A percentile compares a stretch with the other conserved stretches of the same genome.
Conservation (phyloP, 306 rosid genomes). For the Oxytropis ochrocephala region DNA sequence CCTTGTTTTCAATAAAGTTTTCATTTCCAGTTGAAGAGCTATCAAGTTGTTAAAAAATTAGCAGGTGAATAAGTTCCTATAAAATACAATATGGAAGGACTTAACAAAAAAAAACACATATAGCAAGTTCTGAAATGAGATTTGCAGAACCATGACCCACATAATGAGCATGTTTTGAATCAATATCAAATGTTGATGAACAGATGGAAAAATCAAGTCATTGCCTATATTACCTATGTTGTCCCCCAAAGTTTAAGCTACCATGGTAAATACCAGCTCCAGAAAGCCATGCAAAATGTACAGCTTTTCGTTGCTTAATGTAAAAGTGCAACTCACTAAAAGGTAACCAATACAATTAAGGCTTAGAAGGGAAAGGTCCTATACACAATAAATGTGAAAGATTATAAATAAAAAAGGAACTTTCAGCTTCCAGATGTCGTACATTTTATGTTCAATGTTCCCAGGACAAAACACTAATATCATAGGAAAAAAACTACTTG, state of each 20-base stretch:
- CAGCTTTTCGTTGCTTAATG: conserved; percentile 92
- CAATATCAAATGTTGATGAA: conserved; percentile 7
- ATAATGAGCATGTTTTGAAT: conserved; percentile 1
- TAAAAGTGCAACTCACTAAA: conserved; percentile 89
- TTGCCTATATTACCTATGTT: too few relatives aligned
- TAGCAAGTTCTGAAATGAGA: conserved; percentile 15
- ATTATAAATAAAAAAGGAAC: background rate
- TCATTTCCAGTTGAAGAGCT: too few relatives aligned
- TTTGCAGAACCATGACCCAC: conserved; percentile 10
- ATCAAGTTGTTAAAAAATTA: too few relatives aligned
- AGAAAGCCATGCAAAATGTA: conserved; percentile 98
- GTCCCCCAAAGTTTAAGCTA: conserved; percentile 84
- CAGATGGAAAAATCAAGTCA: background rate
- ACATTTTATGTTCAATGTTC: conserved; percentile 4
- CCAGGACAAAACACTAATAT: background rate
- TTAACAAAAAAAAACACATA: conserved; percentile 19
- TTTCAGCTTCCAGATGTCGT: background rate
- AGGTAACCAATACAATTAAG: conserved; percentile 19
- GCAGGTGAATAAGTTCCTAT: too few relatives aligned
- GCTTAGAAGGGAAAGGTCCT: conserved; percentile 4
- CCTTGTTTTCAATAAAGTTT: too few relatives aligned
- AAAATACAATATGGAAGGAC: conserved; percentile 9
- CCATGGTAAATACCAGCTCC: conserved; percentile 98
- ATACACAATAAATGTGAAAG: background rate
- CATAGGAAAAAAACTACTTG: conserved; percentile 22